Evolutionary conservation across 2,329 filamentous ascomycete species (phyloP).

Genomic region (Zopfia rhizophila): DNA sequence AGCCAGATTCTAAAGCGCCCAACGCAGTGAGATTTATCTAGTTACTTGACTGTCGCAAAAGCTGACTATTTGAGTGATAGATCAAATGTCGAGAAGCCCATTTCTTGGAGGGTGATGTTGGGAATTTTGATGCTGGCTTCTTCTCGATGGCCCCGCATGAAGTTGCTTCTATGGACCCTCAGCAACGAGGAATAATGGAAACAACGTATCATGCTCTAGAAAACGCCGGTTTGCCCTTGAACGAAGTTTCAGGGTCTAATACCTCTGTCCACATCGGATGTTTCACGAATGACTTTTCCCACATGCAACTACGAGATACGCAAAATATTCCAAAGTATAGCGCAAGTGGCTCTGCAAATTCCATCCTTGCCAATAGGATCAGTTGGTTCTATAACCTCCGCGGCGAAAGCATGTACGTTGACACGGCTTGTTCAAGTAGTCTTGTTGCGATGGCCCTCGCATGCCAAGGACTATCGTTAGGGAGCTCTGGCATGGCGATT

Average conservation of each 20-base stretch:
- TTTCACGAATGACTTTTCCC: slow-evolving; percentile 20
- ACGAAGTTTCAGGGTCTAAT: slow-evolving; percentile 23
- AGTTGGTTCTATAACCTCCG: slow-evolving; percentile 27
- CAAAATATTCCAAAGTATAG: slow-evolving; percentile 1
- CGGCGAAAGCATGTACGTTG: slow-evolving; percentile 25
- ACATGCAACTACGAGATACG: slow-evolving; percentile 8
- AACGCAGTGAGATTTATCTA: slow-evolving; percentile 51
- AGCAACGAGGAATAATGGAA: slow-evolving; percentile 22
- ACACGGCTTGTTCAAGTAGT: slow-evolving; percentile 30
- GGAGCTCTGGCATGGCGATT: slow-evolving; percentile 22
- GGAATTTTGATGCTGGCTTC: slow-evolving; percentile 12
- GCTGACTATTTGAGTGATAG: too few relatives aligned
- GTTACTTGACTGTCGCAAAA: too few relatives aligned
- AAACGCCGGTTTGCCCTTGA: slow-evolving; percentile 30
- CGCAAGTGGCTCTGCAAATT: slow-evolving; percentile 1
- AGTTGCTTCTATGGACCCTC: slow-evolving; percentile 23
- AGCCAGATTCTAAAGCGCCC: neutral
- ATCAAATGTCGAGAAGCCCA: slow-evolving; percentile 7
- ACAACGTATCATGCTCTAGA: slow-evolving; percentile 26
- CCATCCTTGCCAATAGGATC: slow-evolving; percentile 25
- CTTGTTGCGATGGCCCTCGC: slow-evolving; percentile 26
- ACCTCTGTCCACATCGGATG: slow-evolving; percentile 28
- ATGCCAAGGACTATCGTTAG: slow-evolving; percentile 12
- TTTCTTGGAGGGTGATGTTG: slow-evolving; percentile 6
- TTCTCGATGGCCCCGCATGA: slow-evolving; percentile 10